These are phyloP conservation scores for Aspergillus vadensis DNA, from an alignment of 2,329 filamentous ascomycete genomes.

Conservation along the genomic window DNA sequence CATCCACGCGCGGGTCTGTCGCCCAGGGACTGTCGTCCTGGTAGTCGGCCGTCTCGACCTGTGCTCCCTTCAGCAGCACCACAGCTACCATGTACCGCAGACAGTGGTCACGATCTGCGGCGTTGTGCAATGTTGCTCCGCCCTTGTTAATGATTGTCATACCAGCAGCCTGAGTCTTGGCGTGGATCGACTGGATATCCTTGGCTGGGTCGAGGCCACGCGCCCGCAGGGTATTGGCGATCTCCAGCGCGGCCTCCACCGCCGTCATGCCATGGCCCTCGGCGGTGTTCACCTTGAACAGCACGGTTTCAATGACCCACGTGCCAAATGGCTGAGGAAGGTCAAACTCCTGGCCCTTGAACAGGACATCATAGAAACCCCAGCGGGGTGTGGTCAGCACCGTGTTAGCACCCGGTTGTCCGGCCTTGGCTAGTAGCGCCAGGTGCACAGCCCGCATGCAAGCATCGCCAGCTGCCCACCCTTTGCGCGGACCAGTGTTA, in stretches of 20 bases:
- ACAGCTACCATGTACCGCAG: conserved; percentile 39
- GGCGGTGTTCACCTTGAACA: conserved; percentile 31
- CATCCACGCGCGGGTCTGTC: conserved; percentile 18
- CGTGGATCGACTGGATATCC: background rate
- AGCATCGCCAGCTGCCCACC: conserved; percentile 48
- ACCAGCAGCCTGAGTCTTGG: background rate
- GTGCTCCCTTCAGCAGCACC: conserved; percentile 32
- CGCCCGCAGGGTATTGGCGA: conserved; percentile 12
- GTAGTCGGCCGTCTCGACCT: conserved; percentile 30
- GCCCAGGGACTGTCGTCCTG: conserved; percentile 30
- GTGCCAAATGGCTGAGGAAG: conserved; percentile 22
- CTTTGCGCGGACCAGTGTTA: conserved; percentile 45
- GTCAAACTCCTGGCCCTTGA: conserved; percentile 22
- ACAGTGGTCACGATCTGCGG: conserved; percentile 40
- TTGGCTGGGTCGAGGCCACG: background rate
- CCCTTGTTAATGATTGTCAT: conserved; percentile 36
- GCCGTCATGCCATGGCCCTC: conserved; percentile 41
- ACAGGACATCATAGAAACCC: conserved; percentile 38
- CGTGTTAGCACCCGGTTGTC: conserved; percentile 33
- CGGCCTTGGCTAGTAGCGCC: conserved; percentile 29
- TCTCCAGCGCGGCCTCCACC: conserved; percentile 31
- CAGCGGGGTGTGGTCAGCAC: conserved; percentile 36
- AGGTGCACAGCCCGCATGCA: conserved; percentile 45
- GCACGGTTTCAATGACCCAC: conserved; percentile 27
- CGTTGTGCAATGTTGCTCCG: conserved; percentile 25